Percentiles rank a stretch among this genome's conserved stretches.
These are phyloP conservation scores for Cyclotella baltica DNA, from an alignment of 108 stramenopile species.

Conservation along the genomic window DNA sequence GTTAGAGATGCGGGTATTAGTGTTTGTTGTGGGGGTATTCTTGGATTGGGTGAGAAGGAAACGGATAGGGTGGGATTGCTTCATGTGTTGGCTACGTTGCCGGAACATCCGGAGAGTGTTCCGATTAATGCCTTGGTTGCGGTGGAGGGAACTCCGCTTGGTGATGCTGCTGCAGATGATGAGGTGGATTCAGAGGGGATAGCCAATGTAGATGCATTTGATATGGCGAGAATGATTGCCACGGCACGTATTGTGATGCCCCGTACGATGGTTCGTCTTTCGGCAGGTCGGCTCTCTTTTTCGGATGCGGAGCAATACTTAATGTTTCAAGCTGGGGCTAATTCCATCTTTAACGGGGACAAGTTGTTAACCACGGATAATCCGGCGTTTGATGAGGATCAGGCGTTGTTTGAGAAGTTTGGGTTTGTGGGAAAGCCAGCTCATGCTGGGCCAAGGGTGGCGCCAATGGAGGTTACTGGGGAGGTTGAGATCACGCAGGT, in stretches of 20 bases:
- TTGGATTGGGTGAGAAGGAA: slow-evolving; percentile 95
- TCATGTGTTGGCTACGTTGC: slow-evolving; percentile 94
- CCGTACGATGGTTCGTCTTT: slow-evolving; percentile 96
- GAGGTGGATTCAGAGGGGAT: slow-evolving; percentile 65
- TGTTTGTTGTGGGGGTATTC: slow-evolving; percentile 98
- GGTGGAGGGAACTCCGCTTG: slow-evolving; percentile 92
- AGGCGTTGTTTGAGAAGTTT: slow-evolving; percentile 86
- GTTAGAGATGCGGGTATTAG: slow-evolving; percentile 96
- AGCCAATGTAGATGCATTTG: slow-evolving; percentile 89
- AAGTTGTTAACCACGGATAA: slow-evolving; percentile 95
- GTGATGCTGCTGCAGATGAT: slow-evolving; percentile 63
- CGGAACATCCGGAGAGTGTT: slow-evolving; percentile 96
- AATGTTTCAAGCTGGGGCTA: slow-evolving; percentile 98
- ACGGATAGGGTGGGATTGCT: slow-evolving; percentile 93
- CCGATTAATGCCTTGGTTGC: slow-evolving; percentile 97
- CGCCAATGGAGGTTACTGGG: slow-evolving; percentile 70
- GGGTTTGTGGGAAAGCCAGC: slow-evolving; percentile 94
- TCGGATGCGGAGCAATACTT: slow-evolving; percentile 94
- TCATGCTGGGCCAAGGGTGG: slow-evolving; percentile 85
- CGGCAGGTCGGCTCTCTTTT: slow-evolving; percentile 95
- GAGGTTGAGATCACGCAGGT: slow-evolving; percentile 79
- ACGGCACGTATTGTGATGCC: slow-evolving; percentile 98
- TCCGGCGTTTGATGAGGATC: slow-evolving; percentile 93
- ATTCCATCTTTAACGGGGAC: slow-evolving; percentile 98
- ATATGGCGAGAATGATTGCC: slow-evolving; percentile 98